Evolutionary conservation across 164 flowering plant species (phyloP).

Genomic region (Dillenia suffruticosa): DNA sequence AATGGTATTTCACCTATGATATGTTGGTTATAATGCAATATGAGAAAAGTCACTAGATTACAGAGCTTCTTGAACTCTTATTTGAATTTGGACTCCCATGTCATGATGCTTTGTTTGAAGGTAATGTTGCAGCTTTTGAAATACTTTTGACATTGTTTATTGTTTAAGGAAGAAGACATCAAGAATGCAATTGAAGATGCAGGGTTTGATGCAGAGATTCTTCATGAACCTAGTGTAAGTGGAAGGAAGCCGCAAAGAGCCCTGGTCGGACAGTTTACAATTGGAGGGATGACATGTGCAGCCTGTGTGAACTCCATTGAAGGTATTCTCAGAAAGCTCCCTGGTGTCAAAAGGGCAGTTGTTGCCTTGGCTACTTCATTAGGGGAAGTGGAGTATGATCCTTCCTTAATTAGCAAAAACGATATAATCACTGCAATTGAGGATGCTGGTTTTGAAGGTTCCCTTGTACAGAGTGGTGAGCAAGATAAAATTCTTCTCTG

Average conservation of each 20-base stretch:
- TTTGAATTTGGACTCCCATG: no score
- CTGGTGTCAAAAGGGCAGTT: constrained; percentile 85
- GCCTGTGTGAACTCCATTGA: constrained; percentile 96
- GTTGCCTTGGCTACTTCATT: constrained; percentile 89
- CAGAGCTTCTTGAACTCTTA: no score
- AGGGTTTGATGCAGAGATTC: constrained; percentile 93
- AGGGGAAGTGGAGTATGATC: constrained; percentile 94
- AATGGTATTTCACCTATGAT: no score
- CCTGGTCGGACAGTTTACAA: constrained; percentile 75
- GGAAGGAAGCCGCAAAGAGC: constrained; percentile 33
- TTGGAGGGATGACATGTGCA: constrained; percentile 99
- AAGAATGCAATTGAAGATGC: constrained; percentile 93
- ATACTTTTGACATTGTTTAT: neutral
- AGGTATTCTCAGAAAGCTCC: constrained; percentile 71
- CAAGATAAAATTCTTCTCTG: constrained; percentile 65
- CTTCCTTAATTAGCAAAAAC: constrained; percentile 64
- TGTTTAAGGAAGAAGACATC: constrained; percentile 75
- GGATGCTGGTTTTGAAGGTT: constrained; percentile 94
- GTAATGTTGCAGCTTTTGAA: no score
- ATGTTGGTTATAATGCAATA: no score
- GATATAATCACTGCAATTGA: constrained; percentile 85
- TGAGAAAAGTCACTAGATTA: no score
- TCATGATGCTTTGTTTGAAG: no score
- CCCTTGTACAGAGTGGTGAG: constrained; percentile 77
- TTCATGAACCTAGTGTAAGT: constrained; percentile 40